Conservation (phyloP, 306 rosid genomes). For the Medicago truncatula region MtrunA17r5.0-ANR NC_053048.1:40154501-40155000, state of each 20-base stretch:
- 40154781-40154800: conserved; percentile 5
- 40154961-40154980: conserved; percentile 29
- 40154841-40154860: background rate
- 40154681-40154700: background rate
- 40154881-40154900: conserved; percentile 26
- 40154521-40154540: conserved; percentile 42
- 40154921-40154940: background rate
- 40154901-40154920: conserved; percentile 17
- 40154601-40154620: conserved; percentile 90
- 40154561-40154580: conserved; percentile 74
- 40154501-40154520: conserved; percentile 6
- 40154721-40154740: conserved; percentile 11
- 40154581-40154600: conserved; percentile 84
- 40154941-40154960: conserved; percentile 5
- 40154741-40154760: background rate
- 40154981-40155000: background rate
- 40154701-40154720: background rate
- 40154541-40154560: conserved; percentile 57
- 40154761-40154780: conserved; percentile 27
- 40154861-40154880: conserved; percentile 30
- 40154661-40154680: conserved; percentile 1
- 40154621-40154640: conserved; percentile 36
- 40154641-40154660: conserved; percentile 2
- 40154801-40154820: background rate
- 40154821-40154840: conserved; percentile 24